These are phyloP conservation scores for Microbotryomycetes sp. DNA, from an alignment of 1,284 basidiomycete genomes.

Conservation along the genomic window DNA sequence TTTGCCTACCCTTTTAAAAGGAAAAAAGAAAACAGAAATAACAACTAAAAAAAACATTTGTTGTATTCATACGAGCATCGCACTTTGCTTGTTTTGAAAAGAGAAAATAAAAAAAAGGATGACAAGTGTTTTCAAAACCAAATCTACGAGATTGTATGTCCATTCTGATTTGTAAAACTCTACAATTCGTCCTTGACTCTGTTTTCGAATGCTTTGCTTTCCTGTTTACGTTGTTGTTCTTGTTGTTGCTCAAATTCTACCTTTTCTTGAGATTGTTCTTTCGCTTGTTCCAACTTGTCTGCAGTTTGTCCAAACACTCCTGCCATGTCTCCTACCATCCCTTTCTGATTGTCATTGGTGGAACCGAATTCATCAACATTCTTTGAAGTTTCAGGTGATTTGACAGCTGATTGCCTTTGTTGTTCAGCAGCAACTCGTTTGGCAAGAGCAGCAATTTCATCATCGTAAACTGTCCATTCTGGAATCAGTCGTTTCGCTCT, in stretches of 20 bases:
- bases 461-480: constrained; percentile 91
- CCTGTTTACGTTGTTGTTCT: neutral
- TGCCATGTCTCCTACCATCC: neutral
- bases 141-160: neutral
- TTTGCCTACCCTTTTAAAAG: too few relatives aligned
- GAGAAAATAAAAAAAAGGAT: neutral
- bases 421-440: constrained; percentile 31
- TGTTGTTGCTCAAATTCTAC: constrained; percentile 12
- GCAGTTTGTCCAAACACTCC: constrained; percentile 18
- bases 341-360: too few relatives aligned
- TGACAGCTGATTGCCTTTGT: neutral
- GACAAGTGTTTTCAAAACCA: neutral
- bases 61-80: too few relatives aligned
- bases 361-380: neutral
- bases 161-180: too few relatives aligned
- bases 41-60: too few relatives aligned
- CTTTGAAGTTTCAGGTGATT: neutral
- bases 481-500: constrained; percentile 83
- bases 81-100: neutral
- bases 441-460: constrained; percentile 43
- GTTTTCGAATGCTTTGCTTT: neutral
- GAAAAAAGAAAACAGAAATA: too few relatives aligned
- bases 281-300: constrained; percentile 30
- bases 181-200: constrained; percentile 15
- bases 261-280: constrained; percentile 25